Evolutionary conservation across 2,329 filamentous ascomycete species (phyloP), one percentile per base, ranked within the genome.

Genomic region (Gnomoniopsis smithogilvyi): DNA sequence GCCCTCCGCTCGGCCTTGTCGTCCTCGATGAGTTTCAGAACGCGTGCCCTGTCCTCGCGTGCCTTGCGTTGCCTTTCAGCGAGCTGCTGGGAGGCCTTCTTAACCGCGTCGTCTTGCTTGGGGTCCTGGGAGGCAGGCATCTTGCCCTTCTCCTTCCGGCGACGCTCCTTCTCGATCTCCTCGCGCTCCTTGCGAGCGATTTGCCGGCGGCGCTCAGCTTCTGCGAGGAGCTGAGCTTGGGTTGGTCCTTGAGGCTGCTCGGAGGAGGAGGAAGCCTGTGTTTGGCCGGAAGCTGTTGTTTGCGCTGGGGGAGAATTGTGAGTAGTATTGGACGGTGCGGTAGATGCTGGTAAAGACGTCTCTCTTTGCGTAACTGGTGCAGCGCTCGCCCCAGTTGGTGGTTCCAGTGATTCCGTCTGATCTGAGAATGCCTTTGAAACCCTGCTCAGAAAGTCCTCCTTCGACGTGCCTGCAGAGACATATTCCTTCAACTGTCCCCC

Each of bases 401-500:
- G 43, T 34, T 26, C 45, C 8, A 7, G 51, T 7, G 46, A 12
- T 21, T 52, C 54, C 17, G 60, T 41, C 33, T 57, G 53, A 21
- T 52, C 21, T 21, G 59, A 51, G n/a, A 58, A 82, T 65, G 48
- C 77, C 77, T 57, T 73, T 72, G 15, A 72, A 3, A 91, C 63
- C 24, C 85, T 78, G 47, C 76, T 78, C 51, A 86, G 71, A 59
- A 95, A 92, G 10, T 91, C 86, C 17, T 88, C 82, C 68, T 84
- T 87, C 15, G 78, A 74, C 10, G 83, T 80, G 10, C 87, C 88
- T 1, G 84, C 76, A 41, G 85, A 79, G 11, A 96, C 80, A 70
- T 93, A 92, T 70, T 94, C 88, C 67, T 89, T 87, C 15, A 96
- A 76, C 62, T 90, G 83, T 10, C 89, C 91, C 72, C 92, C 89